Base-by-base conservation (phyloP, 257 asterid species). In the Agastache rugosa region DNA sequence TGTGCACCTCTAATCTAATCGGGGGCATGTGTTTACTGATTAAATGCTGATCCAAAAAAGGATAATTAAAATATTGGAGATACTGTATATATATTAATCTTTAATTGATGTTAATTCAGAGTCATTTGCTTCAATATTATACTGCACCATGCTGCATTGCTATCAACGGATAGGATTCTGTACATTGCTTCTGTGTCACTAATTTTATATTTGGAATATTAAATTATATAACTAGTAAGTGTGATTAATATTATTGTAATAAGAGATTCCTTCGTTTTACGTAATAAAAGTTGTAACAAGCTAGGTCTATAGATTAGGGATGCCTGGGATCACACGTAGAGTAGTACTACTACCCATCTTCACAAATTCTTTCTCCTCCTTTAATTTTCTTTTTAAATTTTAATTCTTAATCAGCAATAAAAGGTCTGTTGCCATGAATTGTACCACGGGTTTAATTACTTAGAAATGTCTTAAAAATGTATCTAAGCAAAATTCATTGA, bases 261-360 rank as follows among this genome's bases (percentile, higher is more conserved):
- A 19, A 67, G 50, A 68, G 71, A 76, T 77, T 69, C 80, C 54
- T 39, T 65, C 61, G 70, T 67, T 58, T 55, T 5, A 54, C 15
- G 12, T 2, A 20, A 7, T 8, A 20, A 5, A 20, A 20, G 20
- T 3, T 41, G 35, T 11, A 59, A 71, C 34, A 29, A 75, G 66
- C 11, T 51, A 54, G 22, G 72, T 81, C 83, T 86, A 64, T 81
- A 86, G 93, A 88, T 86, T 77, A 79, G 75, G 59, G 77, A 78
- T 75, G 87, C 82, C 85, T 88, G 77, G 93, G 89, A 86, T 86
- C 85, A 62, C 79, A 77, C 88, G 63, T 78, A 67, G 39, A 64
- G 20, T 56, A 74, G 35, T 8, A 44, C 48, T 8, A 44, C 48
- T 42, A 25, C 29, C 29, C 29, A 25, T 1, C 29, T 25, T 25